Evolutionary conservation across 371 early-diverging fungal genomes (phyloP), one percentile per base, ranked within the genome.

Genomic region (Aphelidium insulamus): DNA sequence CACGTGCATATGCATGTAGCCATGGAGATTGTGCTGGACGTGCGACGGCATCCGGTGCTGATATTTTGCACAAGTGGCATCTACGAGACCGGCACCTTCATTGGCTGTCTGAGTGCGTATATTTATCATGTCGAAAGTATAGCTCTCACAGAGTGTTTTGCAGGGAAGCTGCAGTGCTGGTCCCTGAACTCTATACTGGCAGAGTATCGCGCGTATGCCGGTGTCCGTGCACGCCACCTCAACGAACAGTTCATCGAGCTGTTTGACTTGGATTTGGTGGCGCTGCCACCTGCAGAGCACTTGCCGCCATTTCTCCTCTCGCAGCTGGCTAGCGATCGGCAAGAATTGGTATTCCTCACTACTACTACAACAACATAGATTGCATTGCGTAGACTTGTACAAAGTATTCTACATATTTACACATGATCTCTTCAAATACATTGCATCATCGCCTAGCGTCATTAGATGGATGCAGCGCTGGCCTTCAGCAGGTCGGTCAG

Each of bases 131-230:
- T n/a, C n/a, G n/a, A n/a, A n/a, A n/a, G n/a, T n/a, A n/a, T n/a
- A n/a, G n/a, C n/a, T n/a, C n/a, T n/a, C n/a, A n/a, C n/a, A n/a
- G n/a, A n/a, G n/a, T n/a, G n/a, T n/a, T n/a, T n/a, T n/a, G n/a
- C n/a, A n/a, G 62, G 95, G 22, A 83, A 80, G 36, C 48, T 91
- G 37, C 88, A 88, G 47, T 64, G 72, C 14, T 92, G 90, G 91
- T 88, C 85, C 48, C 87, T 91, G 41, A 90, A 80, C 40, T 80
- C 88, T 0, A 91, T 87, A n/a, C n/a, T n/a, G n/a, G n/a, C n/a
- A 11, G 41, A 76, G 77, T 90, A 90, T 45, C 77, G 85, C 11
- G 61, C 72, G 31, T 91, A 72, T 56, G 83, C 87, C 4, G 81
- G 82, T 5, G 77, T 60, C 25, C 87, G 82, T 42, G 66, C 72